Conservation (phyloP, 305 asterid genomes). For the Fraxinus nigra region DNA sequence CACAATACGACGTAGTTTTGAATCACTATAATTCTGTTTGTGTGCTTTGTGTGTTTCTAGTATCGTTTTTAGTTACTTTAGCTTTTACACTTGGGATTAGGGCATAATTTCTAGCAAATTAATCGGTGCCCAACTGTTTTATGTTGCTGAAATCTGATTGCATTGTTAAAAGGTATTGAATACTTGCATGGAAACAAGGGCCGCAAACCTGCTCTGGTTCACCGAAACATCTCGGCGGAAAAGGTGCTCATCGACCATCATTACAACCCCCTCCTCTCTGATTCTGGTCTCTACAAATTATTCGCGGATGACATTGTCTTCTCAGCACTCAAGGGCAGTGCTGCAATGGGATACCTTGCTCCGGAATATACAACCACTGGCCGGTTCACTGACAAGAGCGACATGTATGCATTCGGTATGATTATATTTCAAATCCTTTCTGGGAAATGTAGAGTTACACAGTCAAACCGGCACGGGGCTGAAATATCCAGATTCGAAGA, state of each 20-base stretch:
- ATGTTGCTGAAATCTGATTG: neutral
- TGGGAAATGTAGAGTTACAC: slow-evolving; percentile 69
- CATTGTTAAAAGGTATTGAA: slow-evolving; percentile 53
- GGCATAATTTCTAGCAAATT: neutral
- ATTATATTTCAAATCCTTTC: slow-evolving; percentile 86
- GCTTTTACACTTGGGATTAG: neutral
- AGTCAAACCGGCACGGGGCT: slow-evolving; percentile 70
- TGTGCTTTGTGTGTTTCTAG: neutral
- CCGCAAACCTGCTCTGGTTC: slow-evolving; percentile 60
- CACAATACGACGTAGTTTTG: neutral
- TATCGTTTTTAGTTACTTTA: neutral
- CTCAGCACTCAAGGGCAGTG: slow-evolving; percentile 83
- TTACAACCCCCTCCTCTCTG: slow-evolving; percentile 79
- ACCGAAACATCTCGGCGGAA: slow-evolving; percentile 86
- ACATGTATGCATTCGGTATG: slow-evolving; percentile 88
- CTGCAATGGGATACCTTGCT: slow-evolving; percentile 97
- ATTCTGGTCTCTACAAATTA: slow-evolving; percentile 77
- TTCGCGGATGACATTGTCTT: slow-evolving; percentile 84
- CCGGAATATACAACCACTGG: slow-evolving; percentile 95
- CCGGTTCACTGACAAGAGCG: slow-evolving; percentile 87
- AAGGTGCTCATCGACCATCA: slow-evolving; percentile 76
- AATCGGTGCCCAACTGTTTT: neutral
- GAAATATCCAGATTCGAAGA: slow-evolving; percentile 66
- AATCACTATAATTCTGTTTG: neutral
- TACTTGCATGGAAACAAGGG: slow-evolving; percentile 67